phyloP scores from a whole-genome alignment of 345 rosid genomes.

The Brassica incana region DNA sequence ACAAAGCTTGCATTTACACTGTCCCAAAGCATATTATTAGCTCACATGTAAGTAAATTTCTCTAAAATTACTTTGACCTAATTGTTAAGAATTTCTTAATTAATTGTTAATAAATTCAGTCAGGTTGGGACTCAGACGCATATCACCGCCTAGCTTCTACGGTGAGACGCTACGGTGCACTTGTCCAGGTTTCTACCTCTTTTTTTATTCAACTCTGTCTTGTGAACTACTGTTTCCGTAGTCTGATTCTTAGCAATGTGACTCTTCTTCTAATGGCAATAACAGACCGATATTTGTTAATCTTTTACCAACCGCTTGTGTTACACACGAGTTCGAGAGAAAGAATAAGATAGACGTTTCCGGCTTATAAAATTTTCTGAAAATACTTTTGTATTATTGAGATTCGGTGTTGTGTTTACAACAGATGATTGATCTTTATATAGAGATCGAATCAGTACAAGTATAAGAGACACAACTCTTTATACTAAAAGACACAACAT shows the following conservation, averaged over 20 bases:
- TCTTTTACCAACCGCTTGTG: no score
- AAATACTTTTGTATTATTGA: no score
- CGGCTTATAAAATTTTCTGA: no score
- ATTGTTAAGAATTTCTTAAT: not conserved
- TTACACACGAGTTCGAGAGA: no score
- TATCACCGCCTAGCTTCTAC: constrained; percentile 62
- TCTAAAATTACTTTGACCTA: not conserved
- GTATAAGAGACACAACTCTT: no score
- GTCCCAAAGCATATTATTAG: constrained; percentile 78
- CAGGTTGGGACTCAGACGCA: constrained; percentile 64
- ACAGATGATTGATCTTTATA: no score
- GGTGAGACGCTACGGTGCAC: constrained; percentile 85
- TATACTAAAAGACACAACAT: no score
- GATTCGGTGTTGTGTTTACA: no score
- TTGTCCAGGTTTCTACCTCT: not conserved
- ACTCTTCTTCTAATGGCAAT: constrained; percentile 17
- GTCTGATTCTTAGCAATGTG: not conserved
- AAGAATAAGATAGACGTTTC: no score
- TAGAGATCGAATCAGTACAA: no score
- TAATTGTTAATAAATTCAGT: constrained; percentile 39
- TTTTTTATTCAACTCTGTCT: not conserved
- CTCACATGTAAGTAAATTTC: constrained; percentile 54
- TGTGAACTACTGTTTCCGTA: not conserved
- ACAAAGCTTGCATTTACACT: constrained; percentile 82
- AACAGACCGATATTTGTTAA: constrained; percentile 70